Percentiles rank a stretch among this genome's conserved stretches.
Conservation (phyloP, 495 filamentous ascomycete genomes). For the Xylona heveae region DNA sequence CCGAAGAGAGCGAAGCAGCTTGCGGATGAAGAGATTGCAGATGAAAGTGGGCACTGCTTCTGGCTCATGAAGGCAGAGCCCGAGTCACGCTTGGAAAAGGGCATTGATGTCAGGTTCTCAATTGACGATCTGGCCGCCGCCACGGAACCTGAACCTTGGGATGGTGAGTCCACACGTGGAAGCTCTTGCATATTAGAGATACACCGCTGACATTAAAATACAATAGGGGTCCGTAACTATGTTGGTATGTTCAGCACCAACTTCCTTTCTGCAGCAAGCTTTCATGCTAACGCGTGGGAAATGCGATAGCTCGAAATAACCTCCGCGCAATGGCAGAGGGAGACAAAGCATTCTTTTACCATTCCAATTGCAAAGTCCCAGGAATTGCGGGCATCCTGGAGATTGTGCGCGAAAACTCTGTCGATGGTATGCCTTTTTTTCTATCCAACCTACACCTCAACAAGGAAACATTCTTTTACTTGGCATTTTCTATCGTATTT, state of each 20-base stretch:
- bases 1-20: no score
- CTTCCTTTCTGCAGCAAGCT: no score
- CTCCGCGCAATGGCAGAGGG: conserved; percentile 78
- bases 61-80: conserved; percentile 97
- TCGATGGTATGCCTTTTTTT: conserved; percentile 48
- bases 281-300: no score
- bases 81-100: conserved; percentile 65
- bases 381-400: conserved; percentile 90
- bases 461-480: conserved; percentile 1
- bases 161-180: conserved; percentile 29
- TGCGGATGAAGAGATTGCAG: no score
- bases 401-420: conserved; percentile 60
- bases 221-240: conserved; percentile 8
- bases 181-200: neutral
- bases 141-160: conserved; percentile 66
- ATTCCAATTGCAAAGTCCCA: conserved; percentile 82
- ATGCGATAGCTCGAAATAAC: conserved; percentile 75
- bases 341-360: conserved; percentile 91
- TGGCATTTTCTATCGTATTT: conserved; percentile 6
- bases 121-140: conserved; percentile 69
- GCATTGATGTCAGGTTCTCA: conserved; percentile 74
- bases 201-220: no score
- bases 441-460: neutral
- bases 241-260: conserved; percentile 7
- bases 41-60: no score